Percentiles rank a stretch among this genome's conserved stretches.
phyloP scores from a whole-genome alignment of 495 filamentous ascomycete species.

The Xylaria venustula region DNA sequence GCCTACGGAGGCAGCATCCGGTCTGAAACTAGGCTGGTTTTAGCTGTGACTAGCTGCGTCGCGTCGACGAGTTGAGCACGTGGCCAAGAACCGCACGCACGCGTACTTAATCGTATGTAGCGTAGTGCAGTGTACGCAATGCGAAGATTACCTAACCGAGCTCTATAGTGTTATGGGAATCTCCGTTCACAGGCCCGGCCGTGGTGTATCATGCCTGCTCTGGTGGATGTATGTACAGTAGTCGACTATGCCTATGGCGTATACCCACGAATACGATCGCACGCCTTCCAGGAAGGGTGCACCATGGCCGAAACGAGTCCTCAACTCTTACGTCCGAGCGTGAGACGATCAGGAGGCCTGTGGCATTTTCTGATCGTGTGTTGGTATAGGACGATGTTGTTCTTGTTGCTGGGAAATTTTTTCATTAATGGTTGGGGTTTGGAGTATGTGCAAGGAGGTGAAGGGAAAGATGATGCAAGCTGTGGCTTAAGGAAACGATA shows the following conservation, averaged over 20 bases:
- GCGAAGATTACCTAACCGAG: too few relatives aligned
- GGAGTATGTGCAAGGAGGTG: background rate
- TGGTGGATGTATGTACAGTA: background rate
- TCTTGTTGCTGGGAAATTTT: background rate
- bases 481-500: too few relatives aligned
- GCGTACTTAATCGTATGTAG: background rate
- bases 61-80: background rate
- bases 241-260: too few relatives aligned
- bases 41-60: background rate
- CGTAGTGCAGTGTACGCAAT: too few relatives aligned
- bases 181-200: background rate
- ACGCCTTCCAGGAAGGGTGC: background rate
- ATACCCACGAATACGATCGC: background rate
- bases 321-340: conserved; percentile 5
- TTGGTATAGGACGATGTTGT: background rate
- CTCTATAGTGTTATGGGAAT: background rate
- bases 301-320: conserved; percentile 4
- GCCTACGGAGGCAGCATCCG: conserved; percentile 3
- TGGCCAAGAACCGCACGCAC: background rate
- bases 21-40: conserved; percentile 5
- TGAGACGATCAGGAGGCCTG: conserved; percentile 7
- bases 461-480: background rate
- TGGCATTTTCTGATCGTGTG: background rate
- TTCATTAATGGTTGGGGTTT: background rate
- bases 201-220: background rate